phyloP scores from a whole-genome alignment of 2,329 filamentous ascomycete genomes.

The Botryotinia convoluta region DNA sequence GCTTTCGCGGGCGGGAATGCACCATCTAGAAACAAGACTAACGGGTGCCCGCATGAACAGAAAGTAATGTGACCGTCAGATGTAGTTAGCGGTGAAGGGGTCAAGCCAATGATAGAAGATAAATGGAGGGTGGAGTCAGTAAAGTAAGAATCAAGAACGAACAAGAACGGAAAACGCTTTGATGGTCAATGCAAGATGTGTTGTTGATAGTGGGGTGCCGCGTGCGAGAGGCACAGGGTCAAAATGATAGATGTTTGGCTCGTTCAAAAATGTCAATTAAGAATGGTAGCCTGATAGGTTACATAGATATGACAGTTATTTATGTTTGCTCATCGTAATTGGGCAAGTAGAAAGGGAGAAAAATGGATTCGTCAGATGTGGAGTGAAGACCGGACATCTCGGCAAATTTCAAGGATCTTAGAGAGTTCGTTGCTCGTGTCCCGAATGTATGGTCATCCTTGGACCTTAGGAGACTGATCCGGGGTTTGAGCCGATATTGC shows the following conservation, averaged over 20 bases:
- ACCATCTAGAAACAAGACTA: slow-evolving; percentile 28
- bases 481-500: slow-evolving; percentile 1
- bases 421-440: background rate
- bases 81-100: slow-evolving; percentile 26
- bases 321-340: background rate
- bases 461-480: background rate
- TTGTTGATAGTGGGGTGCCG: slow-evolving; percentile 24
- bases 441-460: slow-evolving; percentile 19
- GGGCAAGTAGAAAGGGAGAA: background rate
- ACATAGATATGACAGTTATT: background rate
- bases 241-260: background rate
- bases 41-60: slow-evolving; percentile 34
- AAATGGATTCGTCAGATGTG: slow-evolving; percentile 9
- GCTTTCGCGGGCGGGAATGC: slow-evolving; percentile 34
- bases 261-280: background rate
- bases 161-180: slow-evolving; percentile 11
- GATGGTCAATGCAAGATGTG: slow-evolving; percentile 29
- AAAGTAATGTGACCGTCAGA: slow-evolving; percentile 32
- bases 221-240: slow-evolving; percentile 3
- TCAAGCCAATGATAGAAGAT: slow-evolving; percentile 4
- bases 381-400: background rate
- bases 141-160: background rate
- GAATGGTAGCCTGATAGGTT: background rate
- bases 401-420: background rate
- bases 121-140: background rate